Conservation (phyloP, 495 filamentous ascomycete species). For the Melanomma pulvis-pyrius region DNA sequence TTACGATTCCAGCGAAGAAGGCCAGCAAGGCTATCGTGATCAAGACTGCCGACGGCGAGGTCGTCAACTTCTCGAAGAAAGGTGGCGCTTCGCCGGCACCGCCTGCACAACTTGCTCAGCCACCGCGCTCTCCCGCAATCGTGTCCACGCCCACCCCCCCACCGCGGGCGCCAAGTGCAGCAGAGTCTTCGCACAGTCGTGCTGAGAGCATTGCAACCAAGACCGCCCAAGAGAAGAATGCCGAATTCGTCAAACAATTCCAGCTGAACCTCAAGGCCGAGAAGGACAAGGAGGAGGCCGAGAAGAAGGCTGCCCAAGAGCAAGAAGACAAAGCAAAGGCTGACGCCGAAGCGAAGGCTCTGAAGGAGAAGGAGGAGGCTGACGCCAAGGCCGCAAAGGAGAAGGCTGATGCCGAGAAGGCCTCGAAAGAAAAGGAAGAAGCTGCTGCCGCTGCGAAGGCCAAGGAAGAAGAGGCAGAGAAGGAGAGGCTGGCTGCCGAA, state of each 20-base stretch:
- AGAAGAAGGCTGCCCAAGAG: slow-evolving; percentile 44
- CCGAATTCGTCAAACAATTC: slow-evolving; percentile 53
- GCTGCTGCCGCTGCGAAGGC: slow-evolving; percentile 51
- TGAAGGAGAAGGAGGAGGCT: slow-evolving; percentile 49
- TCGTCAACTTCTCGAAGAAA: slow-evolving; percentile 60
- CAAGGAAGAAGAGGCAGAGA: slow-evolving; percentile 40
- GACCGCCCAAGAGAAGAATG: slow-evolving; percentile 71
- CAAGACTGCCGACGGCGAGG: slow-evolving; percentile 75
- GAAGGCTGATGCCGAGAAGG: slow-evolving; percentile 47
- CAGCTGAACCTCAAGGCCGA: slow-evolving; percentile 65
- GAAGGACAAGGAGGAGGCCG: slow-evolving; percentile 54
- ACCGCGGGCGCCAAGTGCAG: slow-evolving; percentile 56
- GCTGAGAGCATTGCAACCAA: slow-evolving; percentile 63
- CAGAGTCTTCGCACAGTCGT: slow-evolving; percentile 57
- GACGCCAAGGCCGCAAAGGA: slow-evolving; percentile 56
- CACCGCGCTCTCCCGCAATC: slow-evolving; percentile 56
- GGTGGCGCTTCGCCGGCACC: slow-evolving; percentile 57
- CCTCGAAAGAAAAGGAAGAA: slow-evolving; percentile 37
- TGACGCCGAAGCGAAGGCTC: slow-evolving; percentile 42
- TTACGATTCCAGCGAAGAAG: slow-evolving; percentile 59
- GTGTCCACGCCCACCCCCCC: slow-evolving; percentile 65
- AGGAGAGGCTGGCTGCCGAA: slow-evolving; percentile 37
- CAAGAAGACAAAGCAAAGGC: slow-evolving; percentile 56
- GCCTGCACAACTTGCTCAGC: background rate
- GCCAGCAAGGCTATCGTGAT: slow-evolving; percentile 73